Evolutionary conservation across 352 stramenopile species (phyloP).

Genomic region (Phytopythium montanum): DNA sequence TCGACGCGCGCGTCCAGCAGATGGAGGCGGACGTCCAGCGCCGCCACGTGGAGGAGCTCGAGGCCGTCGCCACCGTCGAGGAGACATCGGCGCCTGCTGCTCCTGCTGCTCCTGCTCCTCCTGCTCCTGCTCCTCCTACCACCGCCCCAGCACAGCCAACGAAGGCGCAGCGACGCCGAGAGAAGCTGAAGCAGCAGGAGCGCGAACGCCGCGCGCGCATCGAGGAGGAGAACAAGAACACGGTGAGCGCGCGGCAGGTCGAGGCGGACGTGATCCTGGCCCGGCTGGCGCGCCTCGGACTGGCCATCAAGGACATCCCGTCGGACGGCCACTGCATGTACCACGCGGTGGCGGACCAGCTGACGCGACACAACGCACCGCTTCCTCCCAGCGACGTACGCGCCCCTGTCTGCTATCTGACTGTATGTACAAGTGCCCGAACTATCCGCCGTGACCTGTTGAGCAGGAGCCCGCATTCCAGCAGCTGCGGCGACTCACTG

Average conservation of each 20-base stretch:
- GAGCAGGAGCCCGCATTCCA: constrained; percentile 45
- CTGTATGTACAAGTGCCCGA: background rate
- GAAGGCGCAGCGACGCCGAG: constrained; percentile 71
- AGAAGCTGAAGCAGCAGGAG: constrained; percentile 77
- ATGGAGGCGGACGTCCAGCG: constrained; percentile 60
- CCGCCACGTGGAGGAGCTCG: constrained; percentile 53
- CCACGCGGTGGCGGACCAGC: constrained; percentile 92
- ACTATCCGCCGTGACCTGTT: background rate
- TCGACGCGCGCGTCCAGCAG: constrained; percentile 43
- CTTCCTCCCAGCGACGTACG: constrained; percentile 6
- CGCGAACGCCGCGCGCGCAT: constrained; percentile 68
- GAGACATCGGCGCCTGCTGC: constrained; percentile 3
- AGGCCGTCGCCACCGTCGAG: constrained; percentile 25
- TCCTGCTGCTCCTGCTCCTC: constrained; percentile 2
- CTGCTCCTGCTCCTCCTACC: background rate
- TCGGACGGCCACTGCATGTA: constrained; percentile 98
- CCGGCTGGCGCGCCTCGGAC: constrained; percentile 46
- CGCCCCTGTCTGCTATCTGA: background rate
- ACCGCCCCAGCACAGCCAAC: constrained; percentile 33
- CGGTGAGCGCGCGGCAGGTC: constrained; percentile 76
- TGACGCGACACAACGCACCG: constrained; percentile 52
- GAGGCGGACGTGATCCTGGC: constrained; percentile 68
- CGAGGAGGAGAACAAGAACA: constrained; percentile 75
- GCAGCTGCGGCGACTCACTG: constrained; percentile 63
- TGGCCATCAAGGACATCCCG: constrained; percentile 91